These are phyloP conservation scores for Gaertneriomyces sp. DNA, from an alignment of 192 early-diverging fungal genomes.

Conservation along the genomic window DNA sequence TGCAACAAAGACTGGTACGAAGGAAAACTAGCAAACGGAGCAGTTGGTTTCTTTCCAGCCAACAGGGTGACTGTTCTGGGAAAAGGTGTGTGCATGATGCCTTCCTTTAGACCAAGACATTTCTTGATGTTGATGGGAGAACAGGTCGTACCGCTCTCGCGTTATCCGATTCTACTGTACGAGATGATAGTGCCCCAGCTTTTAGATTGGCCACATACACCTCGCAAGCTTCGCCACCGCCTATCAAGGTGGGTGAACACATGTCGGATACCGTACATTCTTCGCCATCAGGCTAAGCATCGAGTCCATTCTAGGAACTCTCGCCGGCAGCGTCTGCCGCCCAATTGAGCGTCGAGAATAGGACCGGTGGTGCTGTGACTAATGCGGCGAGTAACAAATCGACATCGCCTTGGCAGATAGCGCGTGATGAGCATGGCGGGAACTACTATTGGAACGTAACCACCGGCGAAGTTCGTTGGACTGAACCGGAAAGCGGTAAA, in stretches of 20 bases:
- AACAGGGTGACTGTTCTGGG: conserved; percentile 32
- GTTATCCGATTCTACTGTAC: too few relatives aligned
- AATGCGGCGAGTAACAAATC: too few relatives aligned
- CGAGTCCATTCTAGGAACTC: background rate
- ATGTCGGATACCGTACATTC: too few relatives aligned
- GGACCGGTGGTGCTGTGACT: too few relatives aligned
- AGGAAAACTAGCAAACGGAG: conserved; percentile 23
- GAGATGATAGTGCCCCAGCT: too few relatives aligned
- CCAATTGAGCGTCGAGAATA: background rate
- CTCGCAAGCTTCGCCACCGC: too few relatives aligned
- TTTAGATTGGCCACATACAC: too few relatives aligned
- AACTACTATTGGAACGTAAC: conserved; percentile 50
- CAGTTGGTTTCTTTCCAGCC: conserved; percentile 49
- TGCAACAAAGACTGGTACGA: conserved; percentile 59
- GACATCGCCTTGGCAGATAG: too few relatives aligned
- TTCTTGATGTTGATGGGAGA: background rate
- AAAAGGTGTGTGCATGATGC: background rate
- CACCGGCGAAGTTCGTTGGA: conserved; percentile 48
- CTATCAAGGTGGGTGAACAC: too few relatives aligned
- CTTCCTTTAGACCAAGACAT: background rate
- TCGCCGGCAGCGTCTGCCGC: background rate
- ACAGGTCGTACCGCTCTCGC: too few relatives aligned
- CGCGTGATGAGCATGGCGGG: too few relatives aligned
- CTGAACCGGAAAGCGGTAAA: conserved; percentile 17
- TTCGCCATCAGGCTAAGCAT: background rate